Percentiles rank a stretch among this genome's conserved stretches.
Evolutionary conservation across 331 rosid species (phyloP).

Genomic region (Quercus tomentella): DNA sequence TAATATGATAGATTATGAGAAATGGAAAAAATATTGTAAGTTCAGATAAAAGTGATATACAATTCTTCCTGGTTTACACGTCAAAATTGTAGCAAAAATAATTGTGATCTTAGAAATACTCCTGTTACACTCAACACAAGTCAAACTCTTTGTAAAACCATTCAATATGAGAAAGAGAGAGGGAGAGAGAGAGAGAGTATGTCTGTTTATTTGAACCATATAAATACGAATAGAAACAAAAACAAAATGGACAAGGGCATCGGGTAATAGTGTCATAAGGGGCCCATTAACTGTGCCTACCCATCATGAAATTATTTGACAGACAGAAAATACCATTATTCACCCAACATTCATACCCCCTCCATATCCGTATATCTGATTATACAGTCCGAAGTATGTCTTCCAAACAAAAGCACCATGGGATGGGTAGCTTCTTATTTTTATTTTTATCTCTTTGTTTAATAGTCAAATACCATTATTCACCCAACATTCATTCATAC

Average conservation of each 20-base stretch:
- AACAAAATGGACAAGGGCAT: slow-evolving; percentile 57
- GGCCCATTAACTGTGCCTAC: slow-evolving; percentile 43
- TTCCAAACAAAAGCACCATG: no score
- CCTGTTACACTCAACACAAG: no score
- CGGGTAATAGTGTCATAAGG: slow-evolving; percentile 38
- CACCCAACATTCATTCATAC: slow-evolving; percentile 64
- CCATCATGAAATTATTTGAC: slow-evolving; percentile 64
- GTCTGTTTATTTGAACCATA: neutral
- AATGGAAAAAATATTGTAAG: no score
- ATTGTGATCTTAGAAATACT: no score
- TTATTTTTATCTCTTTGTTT: no score
- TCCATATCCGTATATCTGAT: slow-evolving; percentile 32
- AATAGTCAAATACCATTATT: slow-evolving; percentile 46
- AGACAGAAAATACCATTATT: slow-evolving; percentile 63
- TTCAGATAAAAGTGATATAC: no score
- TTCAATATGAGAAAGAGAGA: neutral
- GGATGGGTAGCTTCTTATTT: no score
- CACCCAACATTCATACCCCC: slow-evolving; percentile 77
- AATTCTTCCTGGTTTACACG: no score
- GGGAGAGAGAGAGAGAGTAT: neutral
- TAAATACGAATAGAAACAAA: slow-evolving; percentile 36
- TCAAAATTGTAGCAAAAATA: no score
- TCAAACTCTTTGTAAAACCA: no score
- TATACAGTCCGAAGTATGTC: neutral
- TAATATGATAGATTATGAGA: no score